Evolutionary conservation across 140 eudicot species (phyloP), one percentile per base, ranked within the genome.

Genomic region (Anethum foeniculum): DNA sequence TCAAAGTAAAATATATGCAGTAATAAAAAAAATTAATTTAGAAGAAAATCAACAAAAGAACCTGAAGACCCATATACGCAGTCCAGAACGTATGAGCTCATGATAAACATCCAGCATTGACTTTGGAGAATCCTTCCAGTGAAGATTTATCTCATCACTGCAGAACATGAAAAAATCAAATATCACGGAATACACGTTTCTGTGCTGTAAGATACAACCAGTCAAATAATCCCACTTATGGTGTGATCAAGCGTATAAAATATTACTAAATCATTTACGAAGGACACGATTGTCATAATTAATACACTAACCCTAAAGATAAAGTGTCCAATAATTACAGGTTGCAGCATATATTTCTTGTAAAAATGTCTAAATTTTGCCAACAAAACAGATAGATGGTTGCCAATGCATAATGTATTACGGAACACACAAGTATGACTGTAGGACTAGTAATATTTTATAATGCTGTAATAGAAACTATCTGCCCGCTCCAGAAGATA

Each of bases 41-140:
- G 79, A 52, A 49, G 51, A 47, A 58, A 23, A 74, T 60, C 8
- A 28, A 80, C 34, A 76, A 81, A 46, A 32, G 43, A 77, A 90
- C 98, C 98, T 94, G 90, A 88, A 90, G 47, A 92, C 82, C 99
- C 99, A 95, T 69, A 91, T 83, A 44, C 99, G 97, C 58, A 92
- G 88, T 74, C 99, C 99, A 72, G 90, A 71, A 77, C 65, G 82
- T 68, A 95, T 82, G 68, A 95, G 97, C 86, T 95, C 96, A 41
- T 86, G 93, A 77, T 89, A 83, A 39, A 95, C 84, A 75, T 90
- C 87, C 25, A 95, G 88, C 80, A 92, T 85, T 7, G 99, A 90
- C 49, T 58, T 83, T 39, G 99, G 92, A 48, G 93, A 88, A 86
- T 95, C 99, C 84, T 86, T 69, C 99, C 99, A 95, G 77, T 87